Evolutionary conservation across 345 rosid species (phyloP).

Genomic region (Arabidopsis arenosa): DNA sequence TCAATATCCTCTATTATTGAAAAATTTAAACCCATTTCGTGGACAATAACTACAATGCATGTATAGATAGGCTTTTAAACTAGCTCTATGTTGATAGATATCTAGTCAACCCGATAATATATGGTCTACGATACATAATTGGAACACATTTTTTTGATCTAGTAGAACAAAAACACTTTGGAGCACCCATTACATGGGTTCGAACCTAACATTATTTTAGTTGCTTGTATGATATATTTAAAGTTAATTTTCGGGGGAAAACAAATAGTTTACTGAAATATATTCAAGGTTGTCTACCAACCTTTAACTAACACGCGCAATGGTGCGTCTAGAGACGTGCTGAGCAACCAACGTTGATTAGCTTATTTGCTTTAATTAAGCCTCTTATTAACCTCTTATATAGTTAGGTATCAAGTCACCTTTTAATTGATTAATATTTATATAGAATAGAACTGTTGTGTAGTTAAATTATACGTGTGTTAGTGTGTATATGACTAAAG

Average conservation of each 20-base stretch:
- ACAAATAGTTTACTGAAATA: not conserved
- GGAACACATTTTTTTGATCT: not conserved
- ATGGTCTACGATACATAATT: slow-evolving; percentile 7
- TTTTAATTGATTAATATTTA: not conserved
- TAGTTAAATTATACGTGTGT: not conserved
- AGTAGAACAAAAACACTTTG: not conserved
- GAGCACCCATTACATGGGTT: too few relatives aligned
- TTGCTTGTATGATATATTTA: not conserved
- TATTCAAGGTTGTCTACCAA: slow-evolving; percentile 23
- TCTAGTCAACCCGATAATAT: slow-evolving; percentile 17
- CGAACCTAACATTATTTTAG: not conserved
- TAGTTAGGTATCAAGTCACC: slow-evolving; percentile 24
- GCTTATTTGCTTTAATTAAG: slow-evolving; percentile 1
- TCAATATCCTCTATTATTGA: slow-evolving; percentile 31
- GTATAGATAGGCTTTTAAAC: not conserved
- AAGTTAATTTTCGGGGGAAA: not conserved
- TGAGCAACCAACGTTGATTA: slow-evolving; percentile 22
- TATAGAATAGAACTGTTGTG: not conserved
- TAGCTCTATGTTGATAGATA: not conserved
- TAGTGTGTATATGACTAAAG: not conserved
- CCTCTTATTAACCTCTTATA: slow-evolving; percentile 1
- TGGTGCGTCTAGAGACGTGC: slow-evolving; percentile 25
- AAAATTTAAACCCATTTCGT: slow-evolving; percentile 6
- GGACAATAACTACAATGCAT: not conserved
- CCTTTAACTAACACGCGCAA: slow-evolving; percentile 33